Evolutionary conservation across 2,329 filamentous ascomycete species (phyloP), one percentile per base, ranked within the genome.

Genomic region (Beauveria varroae): DNA sequence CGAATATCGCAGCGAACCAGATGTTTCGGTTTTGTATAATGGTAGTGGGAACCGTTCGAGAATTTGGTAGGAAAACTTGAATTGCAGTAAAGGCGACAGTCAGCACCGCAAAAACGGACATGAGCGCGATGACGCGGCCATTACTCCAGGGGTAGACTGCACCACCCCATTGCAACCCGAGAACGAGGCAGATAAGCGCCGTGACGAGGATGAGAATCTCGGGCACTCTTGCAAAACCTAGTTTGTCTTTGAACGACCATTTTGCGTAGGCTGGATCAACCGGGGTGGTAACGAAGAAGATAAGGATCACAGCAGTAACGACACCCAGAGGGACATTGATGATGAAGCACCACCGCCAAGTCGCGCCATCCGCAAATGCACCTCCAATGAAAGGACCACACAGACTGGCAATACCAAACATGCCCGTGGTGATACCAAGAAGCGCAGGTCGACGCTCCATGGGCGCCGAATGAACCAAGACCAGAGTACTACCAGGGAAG

Each of bases 361-460:
- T 28, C 28, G 28, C 6, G 40, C 77, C 72, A 30, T 81, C 75
- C 3, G 79, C 79, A 43, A 82, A 79, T 8, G 69, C 79, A 20
- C 80, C 80, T 4, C 80, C 80, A 3, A 81, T 69, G 14, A 83
- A 67, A 10, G 80, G 80, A 0, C 80, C 80, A 2, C 76, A 75
- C 3, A 82, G 78, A 34, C 71, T 74, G 49, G 81, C 81, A 56
- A 86, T 75, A 16, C 82, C 83, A 70, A 79, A 85, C 74, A 84
- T 82, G 53, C 75, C 79, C 10, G 79, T 79, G 46, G 84, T 75
- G 41, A 84, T 68, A 30, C 81, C 82, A 28, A 28, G 28, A 61
- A 82, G 82, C 28, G 79, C 81, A 40, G 81, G 70, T 5, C 78
- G 82, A 41, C 83, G 74, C 66, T 82, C 80, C 12, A 86, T 74